Evolutionary conservation across 129 eudicot species (phyloP), one percentile per base, ranked within the genome.

Genomic region (Flaveria brownii): DNA sequence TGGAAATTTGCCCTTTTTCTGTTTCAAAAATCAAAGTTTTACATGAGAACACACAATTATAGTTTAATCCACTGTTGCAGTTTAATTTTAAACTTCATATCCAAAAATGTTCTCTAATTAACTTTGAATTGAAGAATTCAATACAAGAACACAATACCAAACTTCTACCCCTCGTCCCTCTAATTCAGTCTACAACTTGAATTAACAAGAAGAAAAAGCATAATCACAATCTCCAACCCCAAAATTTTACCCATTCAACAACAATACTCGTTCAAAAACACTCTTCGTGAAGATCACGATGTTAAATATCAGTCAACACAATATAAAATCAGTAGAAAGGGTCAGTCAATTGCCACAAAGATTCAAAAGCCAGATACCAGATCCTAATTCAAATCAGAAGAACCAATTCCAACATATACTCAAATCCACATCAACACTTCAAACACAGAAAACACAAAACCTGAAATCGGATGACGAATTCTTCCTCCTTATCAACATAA

Each of bases 401-500:
- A 5, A 56, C 36, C 68, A 56, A 39, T 56, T 73, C 42, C 41
- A 18, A 56, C 59, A 8, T 14, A 73, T 17, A 25, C 39, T 55
- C 50, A 62, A 72, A 28, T 17, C 51, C 62, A 71, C 2, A 50
- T 16, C 9, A 51, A 16, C 9, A 50, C 51, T 3, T 22, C 7
- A 30, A 1, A 4, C 9, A 28, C 15, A n/a, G 13, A 14, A 23
- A 55, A 3, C 15, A 13, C 15, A 13, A 62, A 56, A 93, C 96
- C 98, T 91, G 98, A 67, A 91, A 85, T 20, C 90, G 88, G 81
- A 94, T 94, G 72, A 94, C 80, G 82, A 94, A 84, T 1, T 91
- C 96, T 73, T 88, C 97, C 85, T 94, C 98, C 85, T 84, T 87
- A 63, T 90, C 98, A 80, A 94, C 93, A 85, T 91, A 94, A 75